Evolutionary conservation across 345 rosid species (phyloP), one percentile per base, ranked within the genome.

Genomic region (Syzygium oleosum): DNA sequence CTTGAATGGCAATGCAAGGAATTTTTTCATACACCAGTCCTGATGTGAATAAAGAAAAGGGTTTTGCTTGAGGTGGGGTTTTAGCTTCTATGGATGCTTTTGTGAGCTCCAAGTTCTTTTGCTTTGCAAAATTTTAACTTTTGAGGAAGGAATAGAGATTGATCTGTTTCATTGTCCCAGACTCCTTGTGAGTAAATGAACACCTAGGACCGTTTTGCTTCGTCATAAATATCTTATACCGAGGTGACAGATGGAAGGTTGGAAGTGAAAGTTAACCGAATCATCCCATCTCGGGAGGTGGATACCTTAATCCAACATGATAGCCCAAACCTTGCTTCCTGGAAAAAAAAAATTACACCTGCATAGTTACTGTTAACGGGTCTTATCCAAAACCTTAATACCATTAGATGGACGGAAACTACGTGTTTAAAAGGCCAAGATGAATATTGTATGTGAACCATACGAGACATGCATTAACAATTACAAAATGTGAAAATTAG

Each of bases 61-160:
- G 91, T 73, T 90, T 92, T 89, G 31, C 96, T 93, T 94, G 91
- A 49, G 51, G 41, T 58, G 54, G 58, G 90, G 92, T 92, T 92
- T 54, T 88, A 25, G 59, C 53, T 77, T 61, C 27, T 31, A 22
- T 13, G 56, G 56, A 84, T 51, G 23, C 85, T 84, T 84, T 49
- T 84, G 53, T 73, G 14, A 38, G 49, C 83, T 19, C 38, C 83
- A 73, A 73, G 83, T 73, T 73, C 25, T 43, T 43, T 73, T 19
- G 83, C 83, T 21, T 38, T 73, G 83, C 83, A 73, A 43, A 43
- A 43, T 73, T 19, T 73, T 10, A 0, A 73, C 83, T 73, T 73
- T 63, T 38, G 23, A 38, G 49, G 83, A 19, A 19, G 49, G 25
- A 34, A 1, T 10, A 38, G 49, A 38, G 46, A 10, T 73, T 73